phyloP scores from a whole-genome alignment of 1,284 basidiomycete species.

The Omphalotus olearius region DNA sequence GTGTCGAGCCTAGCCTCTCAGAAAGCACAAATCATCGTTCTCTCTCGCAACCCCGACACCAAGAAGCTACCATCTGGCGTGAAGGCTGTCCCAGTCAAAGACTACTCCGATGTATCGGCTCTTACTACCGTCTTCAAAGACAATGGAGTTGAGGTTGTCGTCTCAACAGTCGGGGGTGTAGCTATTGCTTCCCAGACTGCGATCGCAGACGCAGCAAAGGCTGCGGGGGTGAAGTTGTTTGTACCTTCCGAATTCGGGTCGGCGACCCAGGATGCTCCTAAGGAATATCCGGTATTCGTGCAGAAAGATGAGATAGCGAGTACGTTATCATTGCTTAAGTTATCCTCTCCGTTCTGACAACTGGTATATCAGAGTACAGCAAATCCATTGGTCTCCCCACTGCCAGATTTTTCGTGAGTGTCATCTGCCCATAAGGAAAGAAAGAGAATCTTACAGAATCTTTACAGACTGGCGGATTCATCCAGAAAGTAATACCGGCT shows the following conservation, averaged over 20 bases:
- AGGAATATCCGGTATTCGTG: conserved; percentile 13
- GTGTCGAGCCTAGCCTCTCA: conserved; percentile 17
- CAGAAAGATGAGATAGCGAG: conserved; percentile 10
- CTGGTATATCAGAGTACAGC: conserved; percentile 17
- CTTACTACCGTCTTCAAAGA: conserved; percentile 18
- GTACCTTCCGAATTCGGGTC: conserved; percentile 23
- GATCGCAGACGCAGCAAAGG: conserved; percentile 22
- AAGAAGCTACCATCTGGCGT: conserved; percentile 14
- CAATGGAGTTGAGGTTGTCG: conserved; percentile 17
- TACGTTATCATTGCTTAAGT: neutral
- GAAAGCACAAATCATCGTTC: conserved; percentile 9
- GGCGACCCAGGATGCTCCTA: conserved; percentile 16
- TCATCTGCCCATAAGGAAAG: neutral
- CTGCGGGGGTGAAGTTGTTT: conserved; percentile 25
- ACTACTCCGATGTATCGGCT: conserved; percentile 16
- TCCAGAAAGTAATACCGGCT: conserved; percentile 17
- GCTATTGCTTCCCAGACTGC: conserved; percentile 17
- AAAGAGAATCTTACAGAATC: neutral
- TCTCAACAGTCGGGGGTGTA: conserved; percentile 18
- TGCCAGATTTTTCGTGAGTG: conserved; percentile 19
- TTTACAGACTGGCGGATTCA: conserved; percentile 17
- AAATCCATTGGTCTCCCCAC: conserved; percentile 16
- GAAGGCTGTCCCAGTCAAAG: conserved; percentile 16
- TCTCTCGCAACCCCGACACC: conserved; percentile 8
- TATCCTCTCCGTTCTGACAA: neutral